Evolutionary conservation across 2,329 filamentous ascomycete genomes (phyloP).

Genomic region (Fusarium chaquense): DNA sequence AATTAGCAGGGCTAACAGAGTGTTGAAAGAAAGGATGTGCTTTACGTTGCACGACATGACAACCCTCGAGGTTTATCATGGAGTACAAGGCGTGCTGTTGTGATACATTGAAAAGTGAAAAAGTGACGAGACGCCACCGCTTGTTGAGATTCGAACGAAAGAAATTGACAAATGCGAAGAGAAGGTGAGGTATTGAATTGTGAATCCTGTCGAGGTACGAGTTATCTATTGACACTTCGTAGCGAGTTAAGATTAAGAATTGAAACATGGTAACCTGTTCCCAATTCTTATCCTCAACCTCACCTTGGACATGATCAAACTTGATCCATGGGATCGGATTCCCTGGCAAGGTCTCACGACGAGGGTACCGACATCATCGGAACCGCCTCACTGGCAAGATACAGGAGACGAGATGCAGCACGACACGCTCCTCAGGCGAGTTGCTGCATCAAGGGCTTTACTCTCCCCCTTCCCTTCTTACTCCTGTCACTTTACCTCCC

Average conservation of each 20-base stretch:
- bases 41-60: slow-evolving; percentile 26
- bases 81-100: slow-evolving; percentile 28
- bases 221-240: neutral
- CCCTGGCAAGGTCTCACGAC: slow-evolving; percentile 37
- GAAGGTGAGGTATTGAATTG: too few relatives aligned
- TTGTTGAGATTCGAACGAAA: slow-evolving; percentile 21
- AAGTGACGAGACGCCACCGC: slow-evolving; percentile 35
- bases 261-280: neutral
- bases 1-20: slow-evolving; percentile 14
- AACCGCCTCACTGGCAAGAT: slow-evolving; percentile 41
- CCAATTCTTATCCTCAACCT: neutral
- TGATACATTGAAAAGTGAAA: slow-evolving; percentile 13
- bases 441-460: slow-evolving; percentile 28
- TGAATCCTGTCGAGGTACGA: too few relatives aligned
- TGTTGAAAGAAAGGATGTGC: slow-evolving; percentile 1
- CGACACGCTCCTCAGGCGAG: slow-evolving; percentile 43
- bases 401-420: slow-evolving; percentile 36
- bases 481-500: neutral
- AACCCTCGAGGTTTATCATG: slow-evolving; percentile 23
- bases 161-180: neutral
- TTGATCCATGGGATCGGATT: slow-evolving; percentile 42
- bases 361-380: slow-evolving; percentile 44
- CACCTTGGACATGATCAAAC: neutral
- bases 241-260: neutral
- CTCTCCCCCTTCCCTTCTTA: neutral